These are phyloP conservation scores for Zygotorulaspora chibaensis DNA, from an alignment of 805 yeast species.

Conservation along the genomic window DNA sequence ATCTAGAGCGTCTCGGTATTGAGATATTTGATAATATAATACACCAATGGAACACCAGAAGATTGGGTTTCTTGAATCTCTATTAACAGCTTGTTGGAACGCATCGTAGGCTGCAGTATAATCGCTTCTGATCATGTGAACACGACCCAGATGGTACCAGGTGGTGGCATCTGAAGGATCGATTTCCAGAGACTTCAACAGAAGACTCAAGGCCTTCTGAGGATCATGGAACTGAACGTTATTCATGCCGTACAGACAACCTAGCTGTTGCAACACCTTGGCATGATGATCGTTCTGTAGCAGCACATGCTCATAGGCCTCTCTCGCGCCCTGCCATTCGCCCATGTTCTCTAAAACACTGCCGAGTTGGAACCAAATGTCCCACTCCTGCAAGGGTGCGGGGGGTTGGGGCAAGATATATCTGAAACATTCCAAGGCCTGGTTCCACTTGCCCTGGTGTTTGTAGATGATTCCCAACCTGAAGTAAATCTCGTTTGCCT, in stretches of 20 bases:
- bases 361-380: conserved; percentile 98
- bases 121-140: conserved; percentile 93
- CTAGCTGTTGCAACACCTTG: conserved; percentile 91
- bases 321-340: conserved; percentile 87
- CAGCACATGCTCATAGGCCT: conserved; percentile 90
- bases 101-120: conserved; percentile 97
- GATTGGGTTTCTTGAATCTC: conserved; percentile 95
- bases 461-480: conserved; percentile 94
- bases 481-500: conserved; percentile 94
- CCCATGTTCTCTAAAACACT: conserved; percentile 91
- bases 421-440: conserved; percentile 90
- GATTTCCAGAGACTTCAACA: conserved; percentile 82
- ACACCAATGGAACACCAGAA: conserved; percentile 98
- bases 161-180: conserved; percentile 91
- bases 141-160: conserved; percentile 95
- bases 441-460: conserved; percentile 82
- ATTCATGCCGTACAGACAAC: conserved; percentile 76
- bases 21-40: conserved; percentile 90
- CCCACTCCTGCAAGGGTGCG: conserved; percentile 91
- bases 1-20: conserved; percentile 93
- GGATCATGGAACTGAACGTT: conserved; percentile 70
- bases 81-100: conserved; percentile 96
- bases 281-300: conserved; percentile 91
- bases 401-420: conserved; percentile 91
- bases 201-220: conserved; percentile 73